phyloP scores from a whole-genome alignment of 352 stramenopile species.

The Globisporangium abappressorium region DNA sequence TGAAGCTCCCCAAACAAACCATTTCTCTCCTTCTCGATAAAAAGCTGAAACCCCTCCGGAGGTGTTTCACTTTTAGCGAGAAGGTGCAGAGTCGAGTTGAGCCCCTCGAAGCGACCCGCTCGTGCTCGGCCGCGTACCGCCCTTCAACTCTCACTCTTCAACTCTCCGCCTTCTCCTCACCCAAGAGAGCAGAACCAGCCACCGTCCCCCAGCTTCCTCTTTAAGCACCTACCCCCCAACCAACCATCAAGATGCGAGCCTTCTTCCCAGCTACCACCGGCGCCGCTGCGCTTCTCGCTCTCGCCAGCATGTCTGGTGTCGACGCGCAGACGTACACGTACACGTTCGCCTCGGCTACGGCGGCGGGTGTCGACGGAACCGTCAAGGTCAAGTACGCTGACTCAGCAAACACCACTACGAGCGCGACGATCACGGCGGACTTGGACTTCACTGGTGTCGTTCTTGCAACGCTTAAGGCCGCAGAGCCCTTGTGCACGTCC shows the following conservation, averaged over 20 bases:
- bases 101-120: neutral
- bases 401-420: neutral
- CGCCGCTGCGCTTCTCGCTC: neutral
- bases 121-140: neutral
- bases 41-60: neutral
- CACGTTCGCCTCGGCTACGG: slow-evolving; percentile 33
- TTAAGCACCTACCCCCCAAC: neutral
- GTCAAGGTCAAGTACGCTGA: slow-evolving; percentile 38
- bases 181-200: neutral
- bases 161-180: neutral
- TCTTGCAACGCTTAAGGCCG: slow-evolving; percentile 20
- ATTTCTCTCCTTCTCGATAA: neutral
- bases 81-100: neutral
- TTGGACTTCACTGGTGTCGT: slow-evolving; percentile 43
- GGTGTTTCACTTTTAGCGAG: neutral
- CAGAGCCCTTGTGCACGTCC: slow-evolving; percentile 39
- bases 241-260: neutral
- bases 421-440: slow-evolving; percentile 29
- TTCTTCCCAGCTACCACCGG: neutral
- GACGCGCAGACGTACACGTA: slow-evolving; percentile 32
- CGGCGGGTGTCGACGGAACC: slow-evolving; percentile 31
- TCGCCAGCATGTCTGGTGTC: neutral
- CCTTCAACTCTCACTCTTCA: neutral
- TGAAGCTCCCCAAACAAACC: neutral
- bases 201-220: neutral